Base-by-base conservation (phyloP, 2,329 filamentous ascomycete species). In the Trichoderma atrobrunneum region DNA sequence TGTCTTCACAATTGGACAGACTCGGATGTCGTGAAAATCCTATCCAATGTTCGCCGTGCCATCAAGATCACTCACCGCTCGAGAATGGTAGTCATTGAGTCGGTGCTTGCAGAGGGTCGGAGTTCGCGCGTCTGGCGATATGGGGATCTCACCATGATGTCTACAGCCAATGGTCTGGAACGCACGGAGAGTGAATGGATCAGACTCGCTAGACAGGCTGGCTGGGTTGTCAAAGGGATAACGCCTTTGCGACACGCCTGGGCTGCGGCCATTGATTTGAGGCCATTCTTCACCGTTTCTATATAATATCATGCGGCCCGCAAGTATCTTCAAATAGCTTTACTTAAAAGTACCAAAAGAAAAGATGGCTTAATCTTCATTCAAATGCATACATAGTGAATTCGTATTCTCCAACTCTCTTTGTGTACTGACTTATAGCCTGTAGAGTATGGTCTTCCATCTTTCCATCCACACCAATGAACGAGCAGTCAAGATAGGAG, bases 71-170 rank as follows among this genome's bases (percentile, higher is more conserved):
- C 74, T 0, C 73, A 74, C 0, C 72, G 72, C 10, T 78, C 76
- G 51, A 76, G 82, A 2, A 72, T 85, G 10, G 73, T 85, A 3
- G 74, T 84, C 5, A 54, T 84, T 4, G 82, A 85, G 71, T 78
- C 81, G 0, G 73, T 84, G 1, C 73, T 84, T 26, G 56, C 64
- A 1, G 78, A 81, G 63, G 78, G 80, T 0, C 75, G 76, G 7
- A 78, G 70, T 10, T 74, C 74, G 1, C 72, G 81, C 8, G 73
- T 85, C 16, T 77, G 77, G 6, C 67, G 79, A 34, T 84, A 83
- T 69, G 83, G 76, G 1, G 83, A 85, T 73, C 74, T 85, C 21
- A 81, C 79, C 62, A 84, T 84, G 82, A 81, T 84, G 81, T 76
- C 81, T 70, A 76, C 77, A 2, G 73, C 73, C 14, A 75, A 77